A percentile compares a stretch with the other conserved stretches of the same genome.
phyloP scores from a whole-genome alignment of 441 rosid genomes.

The Jatropha multifida region DNA sequence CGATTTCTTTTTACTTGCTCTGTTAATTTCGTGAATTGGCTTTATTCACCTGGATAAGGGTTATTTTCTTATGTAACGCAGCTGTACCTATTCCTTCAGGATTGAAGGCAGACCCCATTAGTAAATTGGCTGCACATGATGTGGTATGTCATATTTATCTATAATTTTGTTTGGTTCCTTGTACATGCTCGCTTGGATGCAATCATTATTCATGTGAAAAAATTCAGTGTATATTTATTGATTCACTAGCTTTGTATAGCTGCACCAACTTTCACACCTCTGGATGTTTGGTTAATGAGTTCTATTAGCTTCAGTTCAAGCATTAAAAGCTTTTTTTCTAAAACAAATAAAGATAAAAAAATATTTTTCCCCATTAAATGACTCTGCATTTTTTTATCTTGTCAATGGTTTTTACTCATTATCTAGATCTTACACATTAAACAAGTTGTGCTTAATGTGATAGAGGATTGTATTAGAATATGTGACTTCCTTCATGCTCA shows the following conservation, averaged over 20 bases:
- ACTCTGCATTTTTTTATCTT: not conserved
- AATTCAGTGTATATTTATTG: not conserved
- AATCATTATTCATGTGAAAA: not conserved
- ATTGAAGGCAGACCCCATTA: conserved; percentile 22
- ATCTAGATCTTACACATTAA: not conserved
- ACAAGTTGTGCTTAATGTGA: not conserved
- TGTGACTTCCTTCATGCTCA: not conserved
- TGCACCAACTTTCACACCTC: not conserved
- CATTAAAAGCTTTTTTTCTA: not conserved
- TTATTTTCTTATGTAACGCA: conserved; percentile 19
- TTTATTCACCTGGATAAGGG: not conserved
- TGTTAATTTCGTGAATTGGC: not conserved
- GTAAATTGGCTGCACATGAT: conserved; percentile 1
- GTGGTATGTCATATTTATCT: conserved; percentile 18
- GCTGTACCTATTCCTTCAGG: conserved; percentile 28
- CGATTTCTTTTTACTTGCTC: not conserved
- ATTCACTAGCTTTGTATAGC: not conserved
- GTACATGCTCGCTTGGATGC: not conserved
- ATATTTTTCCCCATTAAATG: not conserved
- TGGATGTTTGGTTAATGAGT: not conserved
- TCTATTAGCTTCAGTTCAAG: not conserved
- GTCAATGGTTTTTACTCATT: not conserved
- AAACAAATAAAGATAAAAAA: too few relatives aligned
- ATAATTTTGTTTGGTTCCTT: not conserved
- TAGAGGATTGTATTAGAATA: not conserved